Evolutionary conservation across 192 early-diverging fungal genomes (phyloP).

Genomic region (Spinellus fusiger): DNA sequence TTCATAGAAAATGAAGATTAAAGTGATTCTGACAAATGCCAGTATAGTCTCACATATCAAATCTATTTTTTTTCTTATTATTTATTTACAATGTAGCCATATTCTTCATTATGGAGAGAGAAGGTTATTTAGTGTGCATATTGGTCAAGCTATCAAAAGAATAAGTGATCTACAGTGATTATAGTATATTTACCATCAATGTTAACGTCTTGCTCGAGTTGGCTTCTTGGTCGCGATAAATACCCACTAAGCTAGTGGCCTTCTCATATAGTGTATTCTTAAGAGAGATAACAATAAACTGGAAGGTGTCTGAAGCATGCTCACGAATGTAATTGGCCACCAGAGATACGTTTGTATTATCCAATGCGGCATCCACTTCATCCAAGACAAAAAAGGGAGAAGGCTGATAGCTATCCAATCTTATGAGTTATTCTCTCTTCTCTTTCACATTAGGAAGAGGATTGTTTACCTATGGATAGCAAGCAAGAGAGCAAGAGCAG

Average conservation of each 20-base stretch:
- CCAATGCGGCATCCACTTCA: slow-evolving; percentile 97
- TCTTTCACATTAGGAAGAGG: neutral
- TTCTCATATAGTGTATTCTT: slow-evolving; percentile 93
- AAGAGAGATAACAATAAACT: slow-evolving; percentile 98
- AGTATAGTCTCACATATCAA: too few species aligned
- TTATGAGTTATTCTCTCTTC: neutral
- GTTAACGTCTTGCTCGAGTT: slow-evolving; percentile 85
- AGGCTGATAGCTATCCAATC: slow-evolving; percentile 67
- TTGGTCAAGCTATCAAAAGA: slow-evolving; percentile 25
- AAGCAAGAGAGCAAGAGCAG: slow-evolving; percentile 93
- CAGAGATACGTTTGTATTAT: slow-evolving; percentile 92
- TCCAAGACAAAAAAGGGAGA: slow-evolving; percentile 99
- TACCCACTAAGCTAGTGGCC: slow-evolving; percentile 90
- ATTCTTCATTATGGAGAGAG: neutral
- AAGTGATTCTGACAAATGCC: too few species aligned
- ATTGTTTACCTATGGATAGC: slow-evolving; percentile 79
- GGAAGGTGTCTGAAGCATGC: slow-evolving; percentile 62
- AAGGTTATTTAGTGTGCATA: slow-evolving; percentile 6
- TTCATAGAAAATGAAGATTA: too few species aligned
- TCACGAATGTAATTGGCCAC: slow-evolving; percentile 87
- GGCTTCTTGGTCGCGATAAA: slow-evolving; percentile 83
- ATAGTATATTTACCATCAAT: slow-evolving; percentile 37
- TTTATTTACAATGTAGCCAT: neutral
- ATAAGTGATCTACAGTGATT: neutral
- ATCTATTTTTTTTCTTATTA: neutral